phyloP scores from a whole-genome alignment of 371 early-diverging fungal genomes.

The Mortierella sp. region DNA sequence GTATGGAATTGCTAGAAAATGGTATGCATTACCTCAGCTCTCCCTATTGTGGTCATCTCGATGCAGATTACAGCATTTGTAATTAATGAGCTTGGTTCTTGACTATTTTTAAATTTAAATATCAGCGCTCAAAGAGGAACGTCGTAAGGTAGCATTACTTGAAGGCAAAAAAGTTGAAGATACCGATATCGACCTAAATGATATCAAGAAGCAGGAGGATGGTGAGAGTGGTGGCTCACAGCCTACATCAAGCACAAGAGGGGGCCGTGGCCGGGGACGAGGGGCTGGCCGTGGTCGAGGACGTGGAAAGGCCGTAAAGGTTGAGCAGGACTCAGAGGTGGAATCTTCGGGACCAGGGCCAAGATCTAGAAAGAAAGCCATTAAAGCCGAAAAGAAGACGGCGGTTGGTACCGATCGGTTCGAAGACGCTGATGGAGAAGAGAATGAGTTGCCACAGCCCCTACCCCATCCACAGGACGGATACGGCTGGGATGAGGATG shows the following conservation, averaged over 20 bases:
- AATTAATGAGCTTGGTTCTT: too few relatives aligned
- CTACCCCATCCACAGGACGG: conserved; percentile 39
- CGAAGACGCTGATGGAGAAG: conserved; percentile 6
- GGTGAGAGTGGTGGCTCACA: not conserved
- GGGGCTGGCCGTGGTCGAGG: conserved; percentile 33
- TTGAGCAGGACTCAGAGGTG: conserved; percentile 1
- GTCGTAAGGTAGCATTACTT: conserved; percentile 11
- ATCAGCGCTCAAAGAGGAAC: conserved; percentile 34
- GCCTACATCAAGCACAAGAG: not conserved
- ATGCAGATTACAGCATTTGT: not conserved
- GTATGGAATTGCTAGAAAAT: conserved; percentile 22
- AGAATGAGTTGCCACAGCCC: not conserved
- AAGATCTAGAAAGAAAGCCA: not conserved
- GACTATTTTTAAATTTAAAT: not conserved
- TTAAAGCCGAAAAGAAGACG: not conserved
- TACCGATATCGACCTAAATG: conserved; percentile 7
- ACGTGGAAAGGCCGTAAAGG: conserved; percentile 6
- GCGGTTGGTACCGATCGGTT: not conserved
- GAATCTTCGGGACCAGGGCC: not conserved
- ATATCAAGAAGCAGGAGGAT: conserved; percentile 23
- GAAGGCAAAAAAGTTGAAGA: conserved; percentile 17
- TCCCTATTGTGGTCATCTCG: not conserved
- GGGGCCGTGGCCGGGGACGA: conserved; percentile 25
- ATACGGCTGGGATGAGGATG: conserved; percentile 40
- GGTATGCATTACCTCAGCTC: conserved; percentile 7